Conservation (phyloP, 805 yeast species). For the Wickerhamomyces sydowiorum region DNA sequence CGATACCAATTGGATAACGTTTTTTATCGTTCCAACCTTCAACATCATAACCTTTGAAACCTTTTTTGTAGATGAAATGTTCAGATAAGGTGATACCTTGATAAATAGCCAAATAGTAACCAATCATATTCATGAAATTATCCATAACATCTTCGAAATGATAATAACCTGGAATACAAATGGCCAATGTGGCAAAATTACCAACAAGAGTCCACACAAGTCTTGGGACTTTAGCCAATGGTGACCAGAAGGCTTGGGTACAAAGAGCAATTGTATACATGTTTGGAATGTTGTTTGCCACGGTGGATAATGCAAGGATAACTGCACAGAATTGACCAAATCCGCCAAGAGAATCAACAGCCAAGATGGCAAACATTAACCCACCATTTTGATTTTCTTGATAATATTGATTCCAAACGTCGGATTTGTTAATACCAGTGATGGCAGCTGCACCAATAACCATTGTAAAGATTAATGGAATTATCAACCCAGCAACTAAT, state of each 20-base stretch:
- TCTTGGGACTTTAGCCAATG: constrained; percentile 73
- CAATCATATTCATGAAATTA: constrained; percentile 87
- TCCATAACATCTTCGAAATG: constrained; percentile 66
- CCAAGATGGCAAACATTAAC: constrained; percentile 70
- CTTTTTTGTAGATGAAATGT: constrained; percentile 73
- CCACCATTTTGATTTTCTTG: constrained; percentile 66
- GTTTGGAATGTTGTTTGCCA: constrained; percentile 90
- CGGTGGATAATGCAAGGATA: constrained; percentile 75
- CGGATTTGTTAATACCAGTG: constrained; percentile 50
- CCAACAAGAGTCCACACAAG: constrained; percentile 75
- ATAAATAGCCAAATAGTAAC: constrained; percentile 86
- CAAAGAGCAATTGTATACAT: constrained; percentile 87
- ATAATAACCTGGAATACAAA: constrained; percentile 86
- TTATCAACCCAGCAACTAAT: constrained; percentile 55
- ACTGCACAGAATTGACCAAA: constrained; percentile 91
- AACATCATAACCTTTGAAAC: constrained; percentile 55
- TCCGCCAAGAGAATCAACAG: constrained; percentile 74
- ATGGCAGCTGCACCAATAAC: constrained; percentile 84
- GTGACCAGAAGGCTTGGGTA: constrained; percentile 80
- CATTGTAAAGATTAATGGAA: constrained; percentile 70
- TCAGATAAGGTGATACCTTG: constrained; percentile 71
- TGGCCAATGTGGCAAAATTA: constrained; percentile 72
- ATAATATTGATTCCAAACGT: constrained; percentile 46
- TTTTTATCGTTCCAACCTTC: constrained; percentile 52
- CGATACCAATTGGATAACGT: constrained; percentile 67